Evolutionary conservation across 352 stramenopile genomes (phyloP).

Genomic region (Peronospora belbahrii): DNA sequence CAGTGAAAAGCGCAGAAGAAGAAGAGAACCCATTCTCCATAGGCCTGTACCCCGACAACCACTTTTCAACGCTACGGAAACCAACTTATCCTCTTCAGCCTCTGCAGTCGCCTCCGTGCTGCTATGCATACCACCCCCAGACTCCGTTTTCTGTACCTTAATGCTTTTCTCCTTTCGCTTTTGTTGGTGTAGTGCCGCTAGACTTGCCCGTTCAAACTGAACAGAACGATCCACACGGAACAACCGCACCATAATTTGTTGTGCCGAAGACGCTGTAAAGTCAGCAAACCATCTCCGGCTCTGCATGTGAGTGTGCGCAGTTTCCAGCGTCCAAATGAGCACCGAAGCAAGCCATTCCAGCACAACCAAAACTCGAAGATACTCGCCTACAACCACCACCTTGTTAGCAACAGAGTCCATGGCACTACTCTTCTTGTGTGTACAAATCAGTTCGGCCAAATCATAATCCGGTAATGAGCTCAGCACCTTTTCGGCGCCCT

Average conservation of each 20-base stretch:
- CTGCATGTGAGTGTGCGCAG: conserved; percentile 59
- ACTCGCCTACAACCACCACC: conserved; percentile 44
- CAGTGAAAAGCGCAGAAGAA: conserved; percentile 72
- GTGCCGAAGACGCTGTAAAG: conserved; percentile 46
- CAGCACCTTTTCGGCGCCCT: conserved; percentile 52
- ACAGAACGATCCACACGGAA: conserved; percentile 65
- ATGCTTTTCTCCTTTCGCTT: conserved; percentile 14
- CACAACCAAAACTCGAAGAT: conserved; percentile 56
- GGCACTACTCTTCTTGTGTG: conserved; percentile 10
- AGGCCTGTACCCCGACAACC: conserved; percentile 23
- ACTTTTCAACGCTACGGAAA: neutral
- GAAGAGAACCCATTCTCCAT: conserved; percentile 77
- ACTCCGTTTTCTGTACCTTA: conserved; percentile 1
- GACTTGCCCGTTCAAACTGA: conserved; percentile 61
- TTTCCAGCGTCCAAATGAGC: conserved; percentile 72
- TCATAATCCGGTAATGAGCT: conserved; percentile 54
- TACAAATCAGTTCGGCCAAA: conserved; percentile 34
- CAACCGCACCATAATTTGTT: conserved; percentile 49
- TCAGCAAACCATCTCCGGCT: conserved; percentile 75
- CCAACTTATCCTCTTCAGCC: conserved; percentile 1
- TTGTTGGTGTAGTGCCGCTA: conserved; percentile 49
- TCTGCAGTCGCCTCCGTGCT: conserved; percentile 11
- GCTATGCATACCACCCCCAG: conserved; percentile 5
- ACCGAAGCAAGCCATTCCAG: conserved; percentile 76
- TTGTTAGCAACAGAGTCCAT: conserved; percentile 22